Base-by-base conservation (phyloP, 1,139 yeast genomes). In the Candida pseudocylindracea region DNA sequence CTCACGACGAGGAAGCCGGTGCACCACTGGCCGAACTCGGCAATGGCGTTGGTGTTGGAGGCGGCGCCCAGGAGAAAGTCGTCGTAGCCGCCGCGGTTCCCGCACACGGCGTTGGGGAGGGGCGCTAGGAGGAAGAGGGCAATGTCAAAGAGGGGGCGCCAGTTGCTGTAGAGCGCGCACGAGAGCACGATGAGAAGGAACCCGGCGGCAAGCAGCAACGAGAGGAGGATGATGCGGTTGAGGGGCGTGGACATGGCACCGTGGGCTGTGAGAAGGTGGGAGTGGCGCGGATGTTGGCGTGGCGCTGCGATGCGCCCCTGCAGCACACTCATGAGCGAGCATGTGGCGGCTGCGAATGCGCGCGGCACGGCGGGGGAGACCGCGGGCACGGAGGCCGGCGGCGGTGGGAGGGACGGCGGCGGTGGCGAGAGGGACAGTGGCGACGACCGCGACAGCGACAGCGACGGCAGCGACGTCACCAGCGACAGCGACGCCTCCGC, bases 201-300 rank as follows among this genome's bases (percentile, higher is more conserved):
- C 12, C 91, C 91, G 8, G 74, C 54, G 1, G 91, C 85, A 31
- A 76, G 55, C 30, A 75, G 60, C 13, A 78, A 73, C 27, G 80
- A 68, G 31, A 76, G 61, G 38, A 72, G 72, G 39, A 75, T 72
- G 41, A 76, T 72, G 45, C 71, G 73, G 33, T 78, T 71, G 41
- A 75, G 57, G 29, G 88, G 80, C 37, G 67, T 61, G 41, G 34
- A 41, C 31, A 30, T 24, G 13, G n/a, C n/a, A n/a, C n/a, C n/a
- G 27, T 8, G 31, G 29, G 29, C 9, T 5, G 29, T 8, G 20
- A 15, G 20, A 15, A 15, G 6, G 20, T 15, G 20, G 20, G 20
- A 6, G 6, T 4, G 20, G 20, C n/a, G n/a, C n/a, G n/a, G n/a
- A n/a, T n/a, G n/a, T n/a, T n/a, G n/a, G n/a, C n/a, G n/a, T n/a